These are phyloP conservation scores for Xerocomus minutiporus DNA, from an alignment of 1,284 basidiomycete genomes.

Conservation along the genomic window DNA sequence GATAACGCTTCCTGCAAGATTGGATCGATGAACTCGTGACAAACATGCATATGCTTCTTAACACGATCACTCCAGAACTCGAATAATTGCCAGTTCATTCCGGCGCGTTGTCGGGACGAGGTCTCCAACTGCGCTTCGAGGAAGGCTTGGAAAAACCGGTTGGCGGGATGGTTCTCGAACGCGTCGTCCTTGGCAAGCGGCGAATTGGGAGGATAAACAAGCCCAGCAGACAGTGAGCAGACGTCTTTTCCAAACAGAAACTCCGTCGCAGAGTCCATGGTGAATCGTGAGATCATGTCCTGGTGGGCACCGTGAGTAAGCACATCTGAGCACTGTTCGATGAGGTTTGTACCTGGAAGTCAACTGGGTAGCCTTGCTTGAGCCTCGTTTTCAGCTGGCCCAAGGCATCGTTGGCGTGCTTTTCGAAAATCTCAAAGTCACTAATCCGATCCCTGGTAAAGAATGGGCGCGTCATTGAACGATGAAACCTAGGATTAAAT, in stretches of 20 bases:
- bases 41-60: conserved; percentile 30
- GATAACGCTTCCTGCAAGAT: conserved; percentile 32
- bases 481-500: conserved; percentile 42
- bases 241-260: conserved; percentile 38
- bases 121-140: conserved; percentile 27
- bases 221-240: conserved; percentile 28
- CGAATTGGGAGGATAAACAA: conserved; percentile 26
- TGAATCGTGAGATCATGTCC: conserved; percentile 40
- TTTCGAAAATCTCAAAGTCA: conserved; percentile 52
- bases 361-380: conserved; percentile 42
- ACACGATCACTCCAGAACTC: conserved; percentile 35
- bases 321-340: neutral
- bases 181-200: conserved; percentile 5
- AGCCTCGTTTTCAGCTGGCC: conserved; percentile 38
- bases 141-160: conserved; percentile 34
- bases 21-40: conserved; percentile 35
- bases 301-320: conserved; percentile 10
- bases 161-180: conserved; percentile 23
- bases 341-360: conserved; percentile 41
- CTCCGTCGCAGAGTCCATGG: conserved; percentile 39
- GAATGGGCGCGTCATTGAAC: conserved; percentile 54
- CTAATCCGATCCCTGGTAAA: conserved; percentile 49
- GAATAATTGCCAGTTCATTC: conserved; percentile 29
- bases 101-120: conserved; percentile 18
- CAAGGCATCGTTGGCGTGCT: conserved; percentile 41